Evolutionary conservation across 495 filamentous ascomycete genomes (phyloP).

Genomic region (Xylaria cubensis): DNA sequence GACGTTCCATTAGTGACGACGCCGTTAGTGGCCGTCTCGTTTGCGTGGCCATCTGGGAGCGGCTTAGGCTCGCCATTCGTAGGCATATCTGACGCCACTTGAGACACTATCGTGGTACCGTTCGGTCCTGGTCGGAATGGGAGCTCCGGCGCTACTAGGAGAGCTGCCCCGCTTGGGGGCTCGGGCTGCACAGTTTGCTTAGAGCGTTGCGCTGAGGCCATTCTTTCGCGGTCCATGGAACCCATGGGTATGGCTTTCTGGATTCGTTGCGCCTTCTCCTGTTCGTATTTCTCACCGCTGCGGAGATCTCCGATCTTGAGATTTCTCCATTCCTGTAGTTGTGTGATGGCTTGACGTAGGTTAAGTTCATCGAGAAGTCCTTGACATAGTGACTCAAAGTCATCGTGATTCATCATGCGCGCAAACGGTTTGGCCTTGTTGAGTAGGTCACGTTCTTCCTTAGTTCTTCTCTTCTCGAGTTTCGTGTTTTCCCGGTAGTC

Average conservation of each 20-base stretch:
- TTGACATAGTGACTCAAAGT: slow-evolving; percentile 85
- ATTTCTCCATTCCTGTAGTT: slow-evolving; percentile 93
- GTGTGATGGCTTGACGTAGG: slow-evolving; percentile 83
- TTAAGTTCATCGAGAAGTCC: slow-evolving; percentile 90
- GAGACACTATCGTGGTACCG: slow-evolving; percentile 20
- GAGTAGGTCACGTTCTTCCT: slow-evolving; percentile 88
- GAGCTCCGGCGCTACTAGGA: slow-evolving; percentile 79
- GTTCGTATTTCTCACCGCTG: slow-evolving; percentile 91
- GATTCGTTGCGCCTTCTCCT: slow-evolving; percentile 81
- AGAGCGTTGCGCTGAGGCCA: slow-evolving; percentile 66
- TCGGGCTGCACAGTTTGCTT: slow-evolving; percentile 69
- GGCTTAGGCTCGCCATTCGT: slow-evolving; percentile 46
- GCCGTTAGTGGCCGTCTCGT: slow-evolving; percentile 41
- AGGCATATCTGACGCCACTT: slow-evolving; percentile 33
- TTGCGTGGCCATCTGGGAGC: slow-evolving; percentile 49
- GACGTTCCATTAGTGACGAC: slow-evolving; percentile 47
- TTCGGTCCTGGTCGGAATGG: slow-evolving; percentile 56
- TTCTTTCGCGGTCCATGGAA: slow-evolving; percentile 77
- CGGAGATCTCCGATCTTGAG: slow-evolving; percentile 82
- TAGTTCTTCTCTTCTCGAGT: slow-evolving; percentile 90
- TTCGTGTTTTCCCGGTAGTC: slow-evolving; percentile 90
- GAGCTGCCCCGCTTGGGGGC: slow-evolving; percentile 70
- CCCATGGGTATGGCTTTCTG: slow-evolving; percentile 73
- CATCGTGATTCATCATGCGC: slow-evolving; percentile 91
- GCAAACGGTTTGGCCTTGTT: slow-evolving; percentile 96